Evolutionary conservation across 345 rosid genomes (phyloP).

Genomic region (Kandelia obovata): DNA sequence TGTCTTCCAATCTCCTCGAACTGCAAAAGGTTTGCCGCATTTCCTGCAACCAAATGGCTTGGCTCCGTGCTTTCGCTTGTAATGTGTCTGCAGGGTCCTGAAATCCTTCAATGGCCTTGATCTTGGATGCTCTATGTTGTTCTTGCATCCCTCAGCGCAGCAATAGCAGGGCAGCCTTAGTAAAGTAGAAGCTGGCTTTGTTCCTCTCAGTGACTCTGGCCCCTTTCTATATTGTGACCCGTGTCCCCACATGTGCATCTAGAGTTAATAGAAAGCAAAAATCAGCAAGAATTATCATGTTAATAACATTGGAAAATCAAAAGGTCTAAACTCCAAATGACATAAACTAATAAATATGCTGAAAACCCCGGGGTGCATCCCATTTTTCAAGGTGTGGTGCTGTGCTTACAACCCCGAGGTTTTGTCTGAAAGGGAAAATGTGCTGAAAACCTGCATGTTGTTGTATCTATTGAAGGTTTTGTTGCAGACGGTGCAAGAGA

Average conservation of each 20-base stretch:
- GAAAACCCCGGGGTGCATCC: too few relatives aligned
- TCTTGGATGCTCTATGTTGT: constrained; percentile 25
- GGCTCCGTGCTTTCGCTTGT: constrained; percentile 18
- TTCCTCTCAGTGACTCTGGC: constrained; percentile 18
- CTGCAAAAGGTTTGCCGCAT: constrained; percentile 24
- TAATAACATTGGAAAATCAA: too few relatives aligned
- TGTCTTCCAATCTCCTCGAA: constrained; percentile 26
- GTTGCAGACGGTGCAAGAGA: constrained; percentile 84
- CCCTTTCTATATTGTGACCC: constrained; percentile 25
- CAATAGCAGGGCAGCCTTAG: constrained; percentile 26
- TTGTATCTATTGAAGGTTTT: constrained; percentile 86
- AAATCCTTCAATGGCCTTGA: constrained; percentile 25
- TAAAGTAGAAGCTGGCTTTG: constrained; percentile 18
- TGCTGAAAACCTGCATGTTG: constrained; percentile 74
- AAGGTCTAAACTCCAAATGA: too few relatives aligned
- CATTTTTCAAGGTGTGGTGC: too few relatives aligned
- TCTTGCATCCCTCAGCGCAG: constrained; percentile 27
- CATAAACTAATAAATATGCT: too few relatives aligned
- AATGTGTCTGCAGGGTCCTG: constrained; percentile 25
- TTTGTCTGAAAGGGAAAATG: background rate
- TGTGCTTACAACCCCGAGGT: too few relatives aligned
- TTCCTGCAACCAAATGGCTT: constrained; percentile 22
- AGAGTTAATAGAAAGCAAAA: background rate
- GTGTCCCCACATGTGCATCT: constrained; percentile 36
- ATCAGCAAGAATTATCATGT: background rate